These are phyloP conservation scores for Phytophthora megakarya DNA, from an alignment of 352 stramenopile genomes.

Conservation along the genomic window DNA sequence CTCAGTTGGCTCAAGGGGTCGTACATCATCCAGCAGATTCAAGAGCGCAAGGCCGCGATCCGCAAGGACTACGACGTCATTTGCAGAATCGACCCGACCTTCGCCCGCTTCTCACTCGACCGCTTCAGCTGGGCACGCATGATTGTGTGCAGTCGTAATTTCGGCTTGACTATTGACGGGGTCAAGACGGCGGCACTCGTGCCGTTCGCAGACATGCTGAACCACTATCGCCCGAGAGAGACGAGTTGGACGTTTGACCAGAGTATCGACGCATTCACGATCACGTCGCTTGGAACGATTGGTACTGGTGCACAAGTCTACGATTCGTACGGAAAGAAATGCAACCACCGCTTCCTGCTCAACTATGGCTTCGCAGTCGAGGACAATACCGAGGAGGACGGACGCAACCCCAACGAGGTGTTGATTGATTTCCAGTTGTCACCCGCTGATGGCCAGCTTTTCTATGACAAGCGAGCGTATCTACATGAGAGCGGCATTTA, in stretches of 20 bases:
- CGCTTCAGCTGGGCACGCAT: constrained; percentile 99
- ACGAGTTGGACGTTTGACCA: constrained; percentile 95
- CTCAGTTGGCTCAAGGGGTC: constrained; percentile 91
- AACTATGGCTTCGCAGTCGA: constrained; percentile 99
- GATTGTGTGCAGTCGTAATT: constrained; percentile 99
- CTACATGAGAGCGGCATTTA: constrained; percentile 87
- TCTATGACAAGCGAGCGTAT: constrained; percentile 86
- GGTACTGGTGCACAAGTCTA: constrained; percentile 94
- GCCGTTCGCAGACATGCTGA: constrained; percentile 99
- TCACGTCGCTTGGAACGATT: constrained; percentile 87
- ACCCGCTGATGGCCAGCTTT: constrained; percentile 65
- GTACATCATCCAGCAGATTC: constrained; percentile 94
- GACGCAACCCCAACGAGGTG: constrained; percentile 98
- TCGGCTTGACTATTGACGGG: constrained; percentile 97
- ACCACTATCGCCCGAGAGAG: constrained; percentile 98
- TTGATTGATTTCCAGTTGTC: constrained; percentile 85
- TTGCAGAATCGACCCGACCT: constrained; percentile 90
- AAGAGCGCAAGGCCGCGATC: constrained; percentile 96
- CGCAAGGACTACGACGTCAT: constrained; percentile 97
- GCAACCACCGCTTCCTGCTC: constrained; percentile 99
- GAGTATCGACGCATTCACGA: constrained; percentile 85
- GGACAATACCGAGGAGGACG: constrained; percentile 98
- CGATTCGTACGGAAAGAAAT: constrained; percentile 99
- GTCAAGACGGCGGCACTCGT: constrained; percentile 97
- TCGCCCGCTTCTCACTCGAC: constrained; percentile 94